Evolutionary conservation across 768 basidiomycete genomes (phyloP).

Genomic region (Vishniacozyma victoriae): DNA sequence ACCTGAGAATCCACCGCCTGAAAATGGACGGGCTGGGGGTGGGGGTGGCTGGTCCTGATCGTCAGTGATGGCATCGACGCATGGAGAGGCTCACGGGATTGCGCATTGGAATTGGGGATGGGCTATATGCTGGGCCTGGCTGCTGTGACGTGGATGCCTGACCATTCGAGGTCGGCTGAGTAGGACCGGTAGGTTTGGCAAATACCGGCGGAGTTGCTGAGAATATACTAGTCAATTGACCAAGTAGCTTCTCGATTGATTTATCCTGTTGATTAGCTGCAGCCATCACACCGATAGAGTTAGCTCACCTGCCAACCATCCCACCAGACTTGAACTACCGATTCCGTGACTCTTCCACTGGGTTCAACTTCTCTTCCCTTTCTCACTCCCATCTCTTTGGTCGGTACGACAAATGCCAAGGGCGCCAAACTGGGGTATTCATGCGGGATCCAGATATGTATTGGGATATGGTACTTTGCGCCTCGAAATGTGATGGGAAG

Average conservation of each 20-base stretch:
- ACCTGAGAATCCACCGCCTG: too few relatives aligned
- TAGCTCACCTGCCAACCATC: conserved; percentile 71
- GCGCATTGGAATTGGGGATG: too few relatives aligned
- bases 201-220: conserved; percentile 83
- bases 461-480: conserved; percentile 83
- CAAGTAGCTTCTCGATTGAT: conserved; percentile 64
- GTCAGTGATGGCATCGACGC: conserved; percentile 3
- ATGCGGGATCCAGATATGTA: conserved; percentile 77
- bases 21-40: conserved; percentile 15
- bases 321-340: conserved; percentile 68
- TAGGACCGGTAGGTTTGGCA: conserved; percentile 76
- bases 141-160: too few relatives aligned
- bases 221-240: conserved; percentile 74
- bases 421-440: conserved; percentile 81
- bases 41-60: conserved; percentile 13
- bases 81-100: neutral
- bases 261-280: conserved; percentile 57
- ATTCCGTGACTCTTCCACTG: conserved; percentile 57
- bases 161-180: too few relatives aligned
- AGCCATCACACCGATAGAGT: neutral
- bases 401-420: conserved; percentile 85
- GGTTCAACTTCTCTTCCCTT: conserved; percentile 66
- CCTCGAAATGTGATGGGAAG: conserved; percentile 75
- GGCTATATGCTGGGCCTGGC: too few relatives aligned
- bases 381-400: conserved; percentile 79